A percentile compares a stretch with the other conserved stretches of the same genome.
Evolutionary conservation across 345 rosid species (phyloP).

Genomic region (Aquilaria yunnanensis): DNA sequence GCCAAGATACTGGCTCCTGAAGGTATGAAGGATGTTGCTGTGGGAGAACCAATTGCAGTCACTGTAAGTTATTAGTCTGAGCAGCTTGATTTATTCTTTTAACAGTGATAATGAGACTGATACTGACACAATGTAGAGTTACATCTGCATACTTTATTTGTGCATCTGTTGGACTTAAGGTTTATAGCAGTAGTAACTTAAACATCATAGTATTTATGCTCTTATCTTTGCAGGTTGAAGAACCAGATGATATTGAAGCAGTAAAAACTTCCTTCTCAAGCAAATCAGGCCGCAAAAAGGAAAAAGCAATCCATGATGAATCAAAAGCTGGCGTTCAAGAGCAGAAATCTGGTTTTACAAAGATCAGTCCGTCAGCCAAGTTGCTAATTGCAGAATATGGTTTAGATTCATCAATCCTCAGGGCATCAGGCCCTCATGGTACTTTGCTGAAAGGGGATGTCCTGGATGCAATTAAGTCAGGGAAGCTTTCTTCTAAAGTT

Average conservation of each 20-base stretch:
- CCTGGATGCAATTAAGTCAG: constrained; percentile 70
- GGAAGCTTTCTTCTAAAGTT: constrained; percentile 44
- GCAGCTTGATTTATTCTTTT: too few species aligned
- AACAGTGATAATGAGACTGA: too few species aligned
- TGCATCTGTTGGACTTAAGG: constrained; percentile 1
- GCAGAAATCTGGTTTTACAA: constrained; percentile 44
- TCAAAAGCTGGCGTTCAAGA: constrained; percentile 32
- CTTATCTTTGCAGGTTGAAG: constrained; percentile 72
- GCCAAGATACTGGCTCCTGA: constrained; percentile 67
- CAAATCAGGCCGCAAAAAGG: constrained; percentile 38
- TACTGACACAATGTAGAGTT: background rate
- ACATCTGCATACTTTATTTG: background rate
- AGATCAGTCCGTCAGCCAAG: constrained; percentile 91
- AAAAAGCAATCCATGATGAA: constrained; percentile 34
- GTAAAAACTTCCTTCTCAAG: constrained; percentile 48
- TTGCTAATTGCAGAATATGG: constrained; percentile 69
- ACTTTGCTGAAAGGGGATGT: constrained; percentile 88
- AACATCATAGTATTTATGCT: constrained; percentile 15
- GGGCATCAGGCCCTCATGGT: constrained; percentile 77
- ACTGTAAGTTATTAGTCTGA: constrained; percentile 36
- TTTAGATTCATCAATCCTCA: constrained; percentile 69
- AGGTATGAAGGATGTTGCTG: constrained; percentile 65
- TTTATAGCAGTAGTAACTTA: constrained; percentile 7
- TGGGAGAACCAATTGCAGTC: constrained; percentile 61
- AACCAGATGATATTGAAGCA: constrained; percentile 58